These are phyloP conservation scores for Scleroderma citrinum DNA, from an alignment of 768 basidiomycete genomes.

Conservation along the genomic window DNA sequence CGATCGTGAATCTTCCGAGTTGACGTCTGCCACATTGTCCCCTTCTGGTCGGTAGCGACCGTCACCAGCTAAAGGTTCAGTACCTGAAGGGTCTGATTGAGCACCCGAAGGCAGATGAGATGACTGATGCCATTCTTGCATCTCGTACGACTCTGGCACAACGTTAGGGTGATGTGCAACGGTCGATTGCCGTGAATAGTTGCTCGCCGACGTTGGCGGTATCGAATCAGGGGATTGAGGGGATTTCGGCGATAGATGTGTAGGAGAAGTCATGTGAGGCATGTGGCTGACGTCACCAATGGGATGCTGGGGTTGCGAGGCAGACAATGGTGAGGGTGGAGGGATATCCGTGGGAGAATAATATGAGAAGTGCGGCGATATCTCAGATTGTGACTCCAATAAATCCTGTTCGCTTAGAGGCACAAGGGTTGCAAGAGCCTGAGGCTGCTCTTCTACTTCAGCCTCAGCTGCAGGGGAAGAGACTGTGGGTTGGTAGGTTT, in stretches of 20 bases:
- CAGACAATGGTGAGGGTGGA: conserved; percentile 52
- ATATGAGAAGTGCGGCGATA: conserved; percentile 48
- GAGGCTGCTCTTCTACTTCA: conserved; percentile 12
- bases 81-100: not conserved
- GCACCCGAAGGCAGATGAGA: not conserved
- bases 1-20: not conserved
- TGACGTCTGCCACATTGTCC: not conserved
- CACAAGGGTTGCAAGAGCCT: not conserved
- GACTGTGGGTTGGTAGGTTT: conserved; percentile 44
- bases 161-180: not conserved
- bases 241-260: conserved; percentile 3
- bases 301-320: conserved; percentile 40
- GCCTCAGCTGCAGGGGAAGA: conserved; percentile 23
- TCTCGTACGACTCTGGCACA: conserved; percentile 31
- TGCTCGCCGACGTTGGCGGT: conserved; percentile 2
- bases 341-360: conserved; percentile 50
- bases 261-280: conserved; percentile 28
- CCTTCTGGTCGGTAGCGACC: conserved; percentile 9
- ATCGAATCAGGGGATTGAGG: conserved; percentile 1
- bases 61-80: conserved; percentile 1
- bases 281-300: conserved; percentile 40
- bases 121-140: conserved; percentile 31
- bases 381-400: not conserved
- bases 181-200: conserved; percentile 3
- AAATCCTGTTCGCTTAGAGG: conserved; percentile 12